phyloP scores from a whole-genome alignment of 2,329 filamentous ascomycete species.

The Phialemoniopsis sp. region DNA sequence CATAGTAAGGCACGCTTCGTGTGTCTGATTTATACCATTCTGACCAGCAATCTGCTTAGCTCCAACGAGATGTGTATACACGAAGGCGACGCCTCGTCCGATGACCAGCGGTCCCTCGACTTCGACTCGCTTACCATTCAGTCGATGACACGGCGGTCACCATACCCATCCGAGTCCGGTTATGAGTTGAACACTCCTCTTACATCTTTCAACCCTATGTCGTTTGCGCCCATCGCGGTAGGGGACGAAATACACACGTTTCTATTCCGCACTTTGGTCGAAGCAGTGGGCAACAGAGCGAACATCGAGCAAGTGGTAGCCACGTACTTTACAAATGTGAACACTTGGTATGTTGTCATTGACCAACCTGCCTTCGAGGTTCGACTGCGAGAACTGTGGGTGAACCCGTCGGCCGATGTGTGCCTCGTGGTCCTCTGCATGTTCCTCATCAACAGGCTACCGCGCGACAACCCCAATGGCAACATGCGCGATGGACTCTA shows the following conservation, averaged over 20 bases:
- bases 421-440: constrained; percentile 19
- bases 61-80: constrained; percentile 18
- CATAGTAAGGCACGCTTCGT: constrained; percentile 15
- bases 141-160: neutral
- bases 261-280: constrained; percentile 16
- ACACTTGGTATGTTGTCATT: constrained; percentile 22
- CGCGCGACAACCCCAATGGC: constrained; percentile 9
- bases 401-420: constrained; percentile 17
- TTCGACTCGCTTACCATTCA: constrained; percentile 9
- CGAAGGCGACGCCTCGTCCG: constrained; percentile 14
- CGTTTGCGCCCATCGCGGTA: constrained; percentile 16
- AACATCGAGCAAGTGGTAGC: constrained; percentile 14
- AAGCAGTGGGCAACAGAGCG: constrained; percentile 15
- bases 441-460: constrained; percentile 16
- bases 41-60: constrained; percentile 6
- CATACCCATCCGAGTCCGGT: constrained; percentile 7
- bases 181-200: constrained; percentile 10
- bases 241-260: constrained; percentile 18
- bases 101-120: constrained; percentile 2
- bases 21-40: neutral
- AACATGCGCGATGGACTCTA: constrained; percentile 18
- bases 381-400: constrained; percentile 16
- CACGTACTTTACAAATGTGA: constrained; percentile 18
- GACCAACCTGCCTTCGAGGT: constrained; percentile 15
- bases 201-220: constrained; percentile 11